phyloP scores from a whole-genome alignment of 805 yeast species.

The Ogataea corticis region DNA sequence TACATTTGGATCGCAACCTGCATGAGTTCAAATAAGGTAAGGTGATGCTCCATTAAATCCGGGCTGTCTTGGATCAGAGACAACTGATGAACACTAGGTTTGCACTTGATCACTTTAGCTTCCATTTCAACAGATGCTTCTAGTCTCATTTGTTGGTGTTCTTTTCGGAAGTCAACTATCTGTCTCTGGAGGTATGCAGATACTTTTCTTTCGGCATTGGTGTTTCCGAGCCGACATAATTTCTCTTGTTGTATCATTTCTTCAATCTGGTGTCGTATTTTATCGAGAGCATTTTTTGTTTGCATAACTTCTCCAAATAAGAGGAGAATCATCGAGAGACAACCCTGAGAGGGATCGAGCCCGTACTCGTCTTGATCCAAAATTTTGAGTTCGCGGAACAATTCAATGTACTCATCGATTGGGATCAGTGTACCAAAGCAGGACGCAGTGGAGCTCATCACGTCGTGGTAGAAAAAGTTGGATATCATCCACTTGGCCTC shows the following conservation, averaged over 20 bases:
- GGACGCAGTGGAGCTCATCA: conserved; percentile 11
- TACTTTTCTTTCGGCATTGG: too few species aligned
- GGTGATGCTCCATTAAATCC: background rate
- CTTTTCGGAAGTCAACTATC: too few species aligned
- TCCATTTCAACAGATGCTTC: too few species aligned
- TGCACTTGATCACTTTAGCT: too few species aligned
- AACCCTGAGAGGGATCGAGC: background rate
- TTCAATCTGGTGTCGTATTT: background rate
- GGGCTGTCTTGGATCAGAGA: background rate
- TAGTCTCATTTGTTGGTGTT: too few species aligned
- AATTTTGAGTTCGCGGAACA: background rate
- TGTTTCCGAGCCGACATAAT: too few species aligned
- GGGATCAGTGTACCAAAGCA: background rate
- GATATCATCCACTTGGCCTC: conserved; percentile 35
- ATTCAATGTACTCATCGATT: background rate
- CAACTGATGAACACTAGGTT: background rate
- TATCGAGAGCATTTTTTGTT: background rate
- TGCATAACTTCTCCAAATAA: conserved; percentile 1
- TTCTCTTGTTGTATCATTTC: too few species aligned
- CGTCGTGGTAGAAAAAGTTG: conserved; percentile 40
- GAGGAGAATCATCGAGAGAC: background rate
- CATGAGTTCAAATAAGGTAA: background rate
- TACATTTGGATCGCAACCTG: background rate
- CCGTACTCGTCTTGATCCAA: background rate
- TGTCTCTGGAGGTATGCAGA: too few species aligned